Evolutionary conservation across 192 early-diverging fungal genomes (phyloP).

Genomic region (Diversispora epigaea): DNA sequence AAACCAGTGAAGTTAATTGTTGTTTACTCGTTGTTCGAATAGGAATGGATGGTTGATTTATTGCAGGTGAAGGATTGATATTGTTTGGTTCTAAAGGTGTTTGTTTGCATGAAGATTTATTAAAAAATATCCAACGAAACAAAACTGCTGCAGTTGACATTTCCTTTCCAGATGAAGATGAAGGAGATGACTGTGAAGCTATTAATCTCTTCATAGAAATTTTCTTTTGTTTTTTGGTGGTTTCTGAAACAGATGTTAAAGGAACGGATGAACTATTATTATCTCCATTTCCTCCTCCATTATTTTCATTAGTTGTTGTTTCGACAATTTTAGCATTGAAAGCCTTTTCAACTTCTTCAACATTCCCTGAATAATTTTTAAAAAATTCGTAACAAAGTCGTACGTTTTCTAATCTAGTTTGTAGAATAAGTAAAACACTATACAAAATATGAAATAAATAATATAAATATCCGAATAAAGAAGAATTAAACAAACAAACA

Average conservation of each 20-base stretch:
- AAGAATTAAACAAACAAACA: neutral
- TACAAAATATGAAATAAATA: neutral
- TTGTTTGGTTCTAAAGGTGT: neutral
- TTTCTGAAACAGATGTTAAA: neutral
- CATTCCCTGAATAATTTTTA: neutral
- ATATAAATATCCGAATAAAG: neutral
- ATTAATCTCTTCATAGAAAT: neutral
- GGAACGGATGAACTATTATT: neutral
- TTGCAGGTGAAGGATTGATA: neutral
- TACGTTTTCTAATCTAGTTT: conserved; percentile 15
- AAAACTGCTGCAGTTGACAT: conserved; percentile 4
- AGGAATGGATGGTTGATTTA: neutral
- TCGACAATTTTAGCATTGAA: neutral
- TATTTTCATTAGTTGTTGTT: neutral
- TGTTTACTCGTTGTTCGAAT: neutral
- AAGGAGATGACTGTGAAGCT: neutral
- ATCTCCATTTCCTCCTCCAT: neutral
- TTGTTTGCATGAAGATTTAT: neutral
- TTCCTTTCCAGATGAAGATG: conserved; percentile 19
- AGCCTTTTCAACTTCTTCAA: neutral
- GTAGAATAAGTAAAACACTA: conserved; percentile 13
- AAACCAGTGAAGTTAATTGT: neutral
- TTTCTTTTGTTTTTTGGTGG: neutral
- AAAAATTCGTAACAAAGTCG: conserved; percentile 13
- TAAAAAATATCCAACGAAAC: conserved; percentile 14